Percentiles rank a stretch among this genome's conserved stretches.
Conservation (phyloP, 2,329 filamentous ascomycete species). For the Clarireedia homoeocarpa region DNA sequence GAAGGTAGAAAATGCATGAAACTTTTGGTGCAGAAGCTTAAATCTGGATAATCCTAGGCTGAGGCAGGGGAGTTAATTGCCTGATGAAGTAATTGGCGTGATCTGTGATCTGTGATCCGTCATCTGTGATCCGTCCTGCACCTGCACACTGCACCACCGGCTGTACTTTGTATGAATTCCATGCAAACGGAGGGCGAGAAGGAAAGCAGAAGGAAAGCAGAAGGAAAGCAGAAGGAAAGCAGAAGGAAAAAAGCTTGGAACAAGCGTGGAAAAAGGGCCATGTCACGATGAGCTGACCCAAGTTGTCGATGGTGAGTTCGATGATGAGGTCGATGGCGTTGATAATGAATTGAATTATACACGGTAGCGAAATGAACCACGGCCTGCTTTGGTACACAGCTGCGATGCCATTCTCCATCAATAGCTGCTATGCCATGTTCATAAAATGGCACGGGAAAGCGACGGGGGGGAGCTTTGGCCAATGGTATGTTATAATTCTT, state of each 20-base stretch:
- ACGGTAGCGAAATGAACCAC: not conserved
- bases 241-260: too few relatives aligned
- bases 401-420: not conserved
- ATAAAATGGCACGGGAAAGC: not conserved
- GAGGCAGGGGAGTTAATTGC: not conserved
- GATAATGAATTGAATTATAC: not conserved
- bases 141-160: not conserved
- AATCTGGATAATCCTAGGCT: conserved; percentile 1
- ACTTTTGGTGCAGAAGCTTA: conserved; percentile 3
- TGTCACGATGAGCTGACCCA: too few relatives aligned
- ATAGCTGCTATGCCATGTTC: not conserved
- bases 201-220: too few relatives aligned
- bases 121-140: too few relatives aligned
- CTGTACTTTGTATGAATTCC: not conserved
- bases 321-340: too few relatives aligned
- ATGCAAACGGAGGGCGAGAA: not conserved
- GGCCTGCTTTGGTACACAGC: not conserved
- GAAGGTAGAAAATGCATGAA: conserved; percentile 3
- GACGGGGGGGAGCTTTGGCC: not conserved
- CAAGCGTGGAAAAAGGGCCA: too few relatives aligned
- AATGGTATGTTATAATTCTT: not conserved
- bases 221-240: too few relatives aligned
- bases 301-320: too few relatives aligned
- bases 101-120: too few relatives aligned
- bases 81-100: not conserved